Base-by-base conservation (phyloP, 192 early-diverging fungal species). In the Globomyces pollinis-pini region DNA sequence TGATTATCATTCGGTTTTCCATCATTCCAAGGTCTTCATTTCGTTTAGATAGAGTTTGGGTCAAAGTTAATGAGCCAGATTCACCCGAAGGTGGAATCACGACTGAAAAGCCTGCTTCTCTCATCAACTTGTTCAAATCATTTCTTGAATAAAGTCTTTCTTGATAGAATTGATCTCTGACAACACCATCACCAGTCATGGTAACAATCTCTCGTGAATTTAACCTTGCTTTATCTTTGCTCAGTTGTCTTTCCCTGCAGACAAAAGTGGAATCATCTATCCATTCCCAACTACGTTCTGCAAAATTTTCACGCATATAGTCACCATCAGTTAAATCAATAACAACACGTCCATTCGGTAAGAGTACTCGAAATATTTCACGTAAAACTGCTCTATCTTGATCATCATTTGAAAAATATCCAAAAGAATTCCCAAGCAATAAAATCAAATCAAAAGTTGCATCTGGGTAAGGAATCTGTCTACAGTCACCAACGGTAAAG, bases 1-100 rank as follows among this genome's bases (percentile, higher is more conserved):
- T 69, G 5, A 77, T 33, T 57, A 78, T 28, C 35, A 76, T 57
- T 21, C 76, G 68, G 45, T 81, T 77, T 34, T 73, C 81, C 81
- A 84, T 84, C 81, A 86, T 86, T 1, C 84, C 84, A 47, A 82
- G 58, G 64, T 86, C 83, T 47, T 85, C 75, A 26, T 77, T 65
- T 8, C 83, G 65, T 61, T 85, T 74, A 59, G 73, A 76, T 54
- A 85, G 63, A 9, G 81, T 70, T 16, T 73, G 72, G 13, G 72
- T 75, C 9, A 70, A 34, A 6, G 63, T 75, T 35, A 75, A 54
- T 7, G 18, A 38, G 29, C 59, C 65, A 3, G 28, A 4, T 3
- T 50, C 60, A 8, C 50, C 45, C 29, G 34, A 12, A 50, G 16
- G 15, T 41, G 54, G 61, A 20, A 20, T 29, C 26, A 20, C 20